Percentiles rank a stretch among this genome's conserved stretches.
phyloP scores from a whole-genome alignment of 2,329 filamentous ascomycete species.

The Teratosphaeria gauchensis region DNA sequence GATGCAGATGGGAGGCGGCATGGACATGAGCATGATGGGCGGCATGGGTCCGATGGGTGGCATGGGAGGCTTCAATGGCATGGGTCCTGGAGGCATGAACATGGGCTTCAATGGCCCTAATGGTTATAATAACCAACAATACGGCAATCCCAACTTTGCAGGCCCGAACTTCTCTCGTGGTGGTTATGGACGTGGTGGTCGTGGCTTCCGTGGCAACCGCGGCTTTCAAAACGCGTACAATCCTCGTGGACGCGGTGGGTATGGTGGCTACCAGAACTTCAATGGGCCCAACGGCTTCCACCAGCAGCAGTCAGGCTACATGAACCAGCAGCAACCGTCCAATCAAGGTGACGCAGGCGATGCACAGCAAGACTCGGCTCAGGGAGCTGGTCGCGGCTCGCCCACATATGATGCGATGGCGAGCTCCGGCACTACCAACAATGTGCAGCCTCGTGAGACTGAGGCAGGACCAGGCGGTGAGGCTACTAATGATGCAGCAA shows the following conservation, averaged over 20 bases:
- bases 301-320: conserved; percentile 6
- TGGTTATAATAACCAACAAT: conserved; percentile 43
- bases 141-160: conserved; percentile 17
- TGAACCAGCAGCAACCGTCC: conserved; percentile 1
- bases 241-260: conserved; percentile 21
- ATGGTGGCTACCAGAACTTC: conserved; percentile 16
- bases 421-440: conserved; percentile 8
- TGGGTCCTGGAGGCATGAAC: conserved; percentile 43
- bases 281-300: conserved; percentile 9
- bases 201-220: conserved; percentile 5
- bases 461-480: conserved; percentile 12
- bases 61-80: conserved; percentile 53
- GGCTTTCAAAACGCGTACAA: conserved; percentile 1
- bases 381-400: conserved; percentile 16
- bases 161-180: conserved; percentile 46
- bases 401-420: conserved; percentile 21
- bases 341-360: background rate
- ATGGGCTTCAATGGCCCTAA: conserved; percentile 39
- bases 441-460: conserved; percentile 6
- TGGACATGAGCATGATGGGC: conserved; percentile 3
- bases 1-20: background rate
- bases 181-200: conserved; percentile 52
- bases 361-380: conserved; percentile 1
- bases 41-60: conserved; percentile 3
- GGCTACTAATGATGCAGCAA: conserved; percentile 23